phyloP scores from a whole-genome alignment of 441 rosid species.

The Geranium incanum region DNA sequence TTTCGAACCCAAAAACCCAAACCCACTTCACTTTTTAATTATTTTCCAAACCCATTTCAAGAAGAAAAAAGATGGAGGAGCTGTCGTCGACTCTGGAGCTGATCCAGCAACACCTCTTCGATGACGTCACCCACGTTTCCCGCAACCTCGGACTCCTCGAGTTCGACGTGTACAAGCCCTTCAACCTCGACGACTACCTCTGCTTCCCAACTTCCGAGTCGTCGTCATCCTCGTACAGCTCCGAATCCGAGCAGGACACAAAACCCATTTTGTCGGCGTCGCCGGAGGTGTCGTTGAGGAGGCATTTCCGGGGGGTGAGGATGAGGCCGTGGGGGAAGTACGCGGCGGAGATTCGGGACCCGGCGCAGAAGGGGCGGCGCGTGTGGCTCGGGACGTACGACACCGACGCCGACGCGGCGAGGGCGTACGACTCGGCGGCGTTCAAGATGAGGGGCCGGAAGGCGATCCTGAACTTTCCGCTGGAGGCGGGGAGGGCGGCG shows the following conservation, averaged over 20 bases:
- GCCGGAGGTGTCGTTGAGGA: conserved; percentile 19
- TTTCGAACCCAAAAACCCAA: no score
- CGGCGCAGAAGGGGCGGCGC: conserved; percentile 60
- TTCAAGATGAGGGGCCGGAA: conserved; percentile 76
- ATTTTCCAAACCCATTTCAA: no score
- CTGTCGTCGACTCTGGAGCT: neutral
- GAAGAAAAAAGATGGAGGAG: no score
- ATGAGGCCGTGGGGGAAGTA: conserved; percentile 45
- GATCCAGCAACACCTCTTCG: neutral
- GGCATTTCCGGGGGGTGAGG: conserved; percentile 75
- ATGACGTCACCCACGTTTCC: neutral
- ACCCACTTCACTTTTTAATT: no score
- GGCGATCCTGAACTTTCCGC: conserved; percentile 77
- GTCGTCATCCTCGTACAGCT: no score
- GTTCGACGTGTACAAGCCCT: neutral
- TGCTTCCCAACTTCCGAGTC: neutral
- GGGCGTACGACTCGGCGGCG: conserved; percentile 85
- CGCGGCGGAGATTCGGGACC: conserved; percentile 90
- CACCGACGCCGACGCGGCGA: conserved; percentile 68
- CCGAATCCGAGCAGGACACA: neutral
- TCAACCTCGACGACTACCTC: neutral
- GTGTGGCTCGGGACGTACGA: conserved; percentile 91
- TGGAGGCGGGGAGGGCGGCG: conserved; percentile 17
- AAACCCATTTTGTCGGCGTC: neutral
- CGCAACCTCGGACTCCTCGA: neutral